These are phyloP conservation scores for Magnaporthiopsis poae DNA, from an alignment of 2,329 filamentous ascomycete genomes.

Conservation along the genomic window DNA sequence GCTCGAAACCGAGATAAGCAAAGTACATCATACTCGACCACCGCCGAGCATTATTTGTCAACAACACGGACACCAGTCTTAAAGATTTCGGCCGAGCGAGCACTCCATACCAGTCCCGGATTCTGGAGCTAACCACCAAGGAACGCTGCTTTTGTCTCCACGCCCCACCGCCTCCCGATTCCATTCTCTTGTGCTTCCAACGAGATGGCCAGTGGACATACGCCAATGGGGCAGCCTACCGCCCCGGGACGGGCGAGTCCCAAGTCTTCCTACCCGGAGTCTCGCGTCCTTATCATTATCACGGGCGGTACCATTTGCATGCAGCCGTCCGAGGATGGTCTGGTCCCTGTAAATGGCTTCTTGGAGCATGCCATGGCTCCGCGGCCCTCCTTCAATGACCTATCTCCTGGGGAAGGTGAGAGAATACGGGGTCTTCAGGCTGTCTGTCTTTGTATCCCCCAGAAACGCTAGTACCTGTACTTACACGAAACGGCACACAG, in stretches of 20 bases:
- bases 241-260: constrained; percentile 2
- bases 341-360: constrained; percentile 72
- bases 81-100: neutral
- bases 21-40: neutral
- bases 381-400: constrained; percentile 77
- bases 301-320: constrained; percentile 89
- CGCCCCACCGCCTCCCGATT: neutral
- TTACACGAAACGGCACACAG: neutral
- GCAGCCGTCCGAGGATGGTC: constrained; percentile 68
- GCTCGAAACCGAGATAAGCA: neutral
- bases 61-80: neutral
- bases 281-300: constrained; percentile 78
- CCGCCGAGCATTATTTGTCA: neutral
- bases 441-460: too few relatives aligned
- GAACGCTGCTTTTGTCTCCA: neutral
- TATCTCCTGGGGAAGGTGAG: constrained; percentile 25
- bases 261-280: constrained; percentile 49
- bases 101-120: neutral
- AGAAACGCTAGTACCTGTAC: too few relatives aligned
- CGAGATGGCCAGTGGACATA: neutral
- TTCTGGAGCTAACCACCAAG: neutral
- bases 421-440: neutral
- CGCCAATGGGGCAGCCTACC: constrained; percentile 5
- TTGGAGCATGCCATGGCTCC: constrained; percentile 73
- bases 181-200: neutral